These are phyloP conservation scores for Talaromyces proteolyticus DNA, from an alignment of 495 filamentous ascomycete genomes.

Conservation along the genomic window DNA sequence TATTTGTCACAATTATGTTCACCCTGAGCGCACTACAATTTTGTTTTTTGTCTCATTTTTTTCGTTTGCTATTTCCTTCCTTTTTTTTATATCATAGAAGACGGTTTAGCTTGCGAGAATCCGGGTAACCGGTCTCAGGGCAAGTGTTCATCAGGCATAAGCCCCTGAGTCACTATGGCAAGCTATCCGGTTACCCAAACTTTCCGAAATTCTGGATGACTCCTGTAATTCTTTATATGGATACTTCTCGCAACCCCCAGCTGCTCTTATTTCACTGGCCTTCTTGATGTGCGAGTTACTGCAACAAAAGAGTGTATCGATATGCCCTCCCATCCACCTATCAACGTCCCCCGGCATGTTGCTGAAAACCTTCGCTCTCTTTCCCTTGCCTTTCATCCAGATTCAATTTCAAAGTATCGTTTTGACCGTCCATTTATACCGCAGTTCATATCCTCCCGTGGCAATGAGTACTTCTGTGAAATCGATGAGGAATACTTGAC, in stretches of 20 bases:
- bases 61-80: constrained; percentile 1
- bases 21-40: no score
- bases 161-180: no score
- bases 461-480: constrained; percentile 99
- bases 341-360: neutral
- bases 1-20: no score
- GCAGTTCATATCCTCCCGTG: constrained; percentile 94
- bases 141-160: no score
- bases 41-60: neutral
- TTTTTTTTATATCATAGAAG: constrained; percentile 3
- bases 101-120: neutral
- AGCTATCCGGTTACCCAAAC: no score
- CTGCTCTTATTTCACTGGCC: no score
- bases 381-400: constrained; percentile 4
- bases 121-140: no score
- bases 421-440: constrained; percentile 3
- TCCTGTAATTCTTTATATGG: no score
- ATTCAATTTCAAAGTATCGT: neutral
- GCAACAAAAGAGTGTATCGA: no score
- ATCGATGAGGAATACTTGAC: constrained; percentile 99
- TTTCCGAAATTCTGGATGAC: no score
- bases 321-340: neutral
- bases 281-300: no score
- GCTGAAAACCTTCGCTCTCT: constrained; percentile 1
- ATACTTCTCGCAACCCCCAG: no score